Conservation (phyloP, 2,329 filamentous ascomycete genomes). For the Clarireedia hainanense region DNA sequence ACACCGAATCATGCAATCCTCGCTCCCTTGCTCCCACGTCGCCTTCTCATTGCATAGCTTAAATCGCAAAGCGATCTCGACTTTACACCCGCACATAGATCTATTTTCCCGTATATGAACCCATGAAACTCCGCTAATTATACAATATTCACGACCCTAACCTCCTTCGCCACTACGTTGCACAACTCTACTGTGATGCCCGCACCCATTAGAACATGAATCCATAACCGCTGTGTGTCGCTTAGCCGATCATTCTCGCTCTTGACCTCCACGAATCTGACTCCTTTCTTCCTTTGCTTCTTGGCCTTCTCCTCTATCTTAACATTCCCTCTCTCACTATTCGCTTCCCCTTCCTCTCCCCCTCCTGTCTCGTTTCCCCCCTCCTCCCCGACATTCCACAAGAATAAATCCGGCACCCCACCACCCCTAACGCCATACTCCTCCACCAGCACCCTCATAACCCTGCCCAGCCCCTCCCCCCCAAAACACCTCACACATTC, state of each 20-base stretch:
- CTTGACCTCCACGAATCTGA: slow-evolving; percentile 27
- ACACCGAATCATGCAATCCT: no score
- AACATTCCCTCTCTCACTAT: neutral
- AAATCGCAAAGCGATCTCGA: no score
- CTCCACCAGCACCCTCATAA: slow-evolving; percentile 93
- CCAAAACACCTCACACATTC: slow-evolving; percentile 75
- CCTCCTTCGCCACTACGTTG: slow-evolving; percentile 39
- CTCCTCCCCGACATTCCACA: slow-evolving; percentile 50
- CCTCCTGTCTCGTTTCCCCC: neutral
- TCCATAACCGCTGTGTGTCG: slow-evolving; percentile 94
- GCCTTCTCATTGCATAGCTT: no score
- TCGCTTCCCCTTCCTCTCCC: neutral
- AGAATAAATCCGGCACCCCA: slow-evolving; percentile 84
- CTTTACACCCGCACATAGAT: no score
- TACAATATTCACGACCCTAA: slow-evolving; percentile 18
- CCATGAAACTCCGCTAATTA: neutral
- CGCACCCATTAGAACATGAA: slow-evolving; percentile 80
- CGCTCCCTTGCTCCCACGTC: no score
- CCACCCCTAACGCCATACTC: slow-evolving; percentile 83
- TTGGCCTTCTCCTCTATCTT: neutral
- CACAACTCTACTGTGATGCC: slow-evolving; percentile 81
- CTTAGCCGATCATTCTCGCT: slow-evolving; percentile 82
- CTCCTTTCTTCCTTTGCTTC: slow-evolving; percentile 14
- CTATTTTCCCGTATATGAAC: no score
- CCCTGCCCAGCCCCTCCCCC: slow-evolving; percentile 68